Evolutionary conservation across 805 yeast species (phyloP), one percentile per base, ranked within the genome.

Genomic region (Komagataella mondaviorum): DNA sequence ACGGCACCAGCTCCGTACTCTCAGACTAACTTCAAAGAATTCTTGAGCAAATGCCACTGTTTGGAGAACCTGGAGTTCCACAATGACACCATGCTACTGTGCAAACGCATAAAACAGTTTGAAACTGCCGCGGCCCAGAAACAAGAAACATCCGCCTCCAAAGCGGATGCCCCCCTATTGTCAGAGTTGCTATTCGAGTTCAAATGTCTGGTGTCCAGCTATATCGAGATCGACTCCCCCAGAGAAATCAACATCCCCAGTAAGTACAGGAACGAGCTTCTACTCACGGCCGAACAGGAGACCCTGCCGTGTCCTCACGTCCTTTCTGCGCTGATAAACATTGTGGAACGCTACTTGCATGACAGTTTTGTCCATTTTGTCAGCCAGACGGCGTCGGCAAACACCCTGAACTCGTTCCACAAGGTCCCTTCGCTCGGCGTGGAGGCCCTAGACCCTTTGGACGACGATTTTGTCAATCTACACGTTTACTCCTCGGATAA

Each of bases 61-160:
- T 44, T 61, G 3, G 71, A 67, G 52, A 67, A 66, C 49, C 57
- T 66, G 18, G 70, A 67, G 46, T 65, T 67, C 52, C 65, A 58
- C 48, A 46, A 59, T 22, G 64, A 63, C 23, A 52, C 66, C 16
- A 53, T 54, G 5, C 50, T 49, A 30, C 56, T 67, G 24, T 52
- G 59, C 3, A 44, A 51, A 44, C 54, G 47, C 24, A 36, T 30
- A 6, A 24, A 44, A 17, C 18, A 8, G 7, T 22, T 36, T 2
- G 52, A 51, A 10, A 14, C 39, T 10, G 39, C 39, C 39, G n/a
- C 47, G 44, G 22, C 49, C 51, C 18, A n/a, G 39, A n/a, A 20
- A 24, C 39, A 49, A 3, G 12, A 20, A 3, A 3, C n/a, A 18
- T 20, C 16, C 2, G 10, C 22, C 14, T 10, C 24, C 23, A 44